Evolutionary conservation across 2,329 filamentous ascomycete species (phyloP).

Genomic region (Monilinia fructicola): DNA sequence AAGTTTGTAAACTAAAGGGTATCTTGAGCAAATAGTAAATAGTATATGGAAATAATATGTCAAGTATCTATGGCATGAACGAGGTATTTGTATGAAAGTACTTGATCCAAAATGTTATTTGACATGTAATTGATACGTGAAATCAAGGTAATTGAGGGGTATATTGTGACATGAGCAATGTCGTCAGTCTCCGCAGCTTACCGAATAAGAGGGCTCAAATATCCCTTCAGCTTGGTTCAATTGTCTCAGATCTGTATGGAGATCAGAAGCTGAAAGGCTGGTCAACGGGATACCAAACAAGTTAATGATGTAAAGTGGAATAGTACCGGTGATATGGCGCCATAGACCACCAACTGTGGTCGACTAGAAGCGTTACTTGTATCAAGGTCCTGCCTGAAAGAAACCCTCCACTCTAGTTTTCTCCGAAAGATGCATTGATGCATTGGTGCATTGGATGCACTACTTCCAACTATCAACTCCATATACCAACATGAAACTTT

Average conservation of each 20-base stretch:
- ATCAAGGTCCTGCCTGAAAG: slow-evolving; percentile 6
- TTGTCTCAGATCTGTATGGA: not conserved
- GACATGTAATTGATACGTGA: not conserved
- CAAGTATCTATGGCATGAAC: not conserved
- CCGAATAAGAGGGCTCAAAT: not conserved
- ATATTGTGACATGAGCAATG: slow-evolving; percentile 14
- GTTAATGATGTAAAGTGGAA: slow-evolving; percentile 12
- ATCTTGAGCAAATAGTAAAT: slow-evolving; percentile 20
- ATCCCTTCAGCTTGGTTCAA: not conserved
- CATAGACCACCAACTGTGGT: slow-evolving; percentile 12
- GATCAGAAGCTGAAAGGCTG: not conserved
- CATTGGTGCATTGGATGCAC: slow-evolving; percentile 1
- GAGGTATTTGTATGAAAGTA: slow-evolving; percentile 10
- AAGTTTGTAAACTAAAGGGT: slow-evolving; percentile 12
- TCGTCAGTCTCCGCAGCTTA: slow-evolving; percentile 17
- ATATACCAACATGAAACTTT: not conserved
- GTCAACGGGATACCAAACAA: not conserved
- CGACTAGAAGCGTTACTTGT: not conserved
- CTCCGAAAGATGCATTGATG: not conserved
- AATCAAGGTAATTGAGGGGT: slow-evolving; percentile 22
- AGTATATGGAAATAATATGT: not conserved
- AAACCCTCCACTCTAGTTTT: not conserved
- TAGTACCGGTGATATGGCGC: not conserved
- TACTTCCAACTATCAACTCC: slow-evolving; percentile 1
- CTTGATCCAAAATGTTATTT: not conserved